phyloP scores from a whole-genome alignment of 2,329 filamentous ascomycete genomes.

The Diplodia mutila region DNA sequence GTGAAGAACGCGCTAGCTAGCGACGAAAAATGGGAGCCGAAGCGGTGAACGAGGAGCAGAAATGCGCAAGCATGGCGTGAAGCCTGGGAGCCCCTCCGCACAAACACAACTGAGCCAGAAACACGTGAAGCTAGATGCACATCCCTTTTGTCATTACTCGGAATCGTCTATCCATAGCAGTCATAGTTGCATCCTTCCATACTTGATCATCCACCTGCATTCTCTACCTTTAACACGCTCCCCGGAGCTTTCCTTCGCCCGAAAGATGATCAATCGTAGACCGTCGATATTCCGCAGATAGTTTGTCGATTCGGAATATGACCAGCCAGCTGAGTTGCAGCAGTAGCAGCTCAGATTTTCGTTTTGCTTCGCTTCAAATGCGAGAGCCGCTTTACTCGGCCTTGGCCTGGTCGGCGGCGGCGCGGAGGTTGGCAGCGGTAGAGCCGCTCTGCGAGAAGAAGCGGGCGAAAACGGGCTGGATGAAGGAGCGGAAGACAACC shows the following conservation, averaged over 20 bases:
- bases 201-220: constrained; percentile 3
- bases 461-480: constrained; percentile 87
- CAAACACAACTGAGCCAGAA: background rate
- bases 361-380: background rate
- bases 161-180: constrained; percentile 25
- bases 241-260: background rate
- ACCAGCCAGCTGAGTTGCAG: constrained; percentile 12
- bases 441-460: constrained; percentile 77
- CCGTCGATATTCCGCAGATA: constrained; percentile 19
- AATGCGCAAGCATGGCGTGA: background rate
- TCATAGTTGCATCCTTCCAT: constrained; percentile 22
- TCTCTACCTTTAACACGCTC: background rate
- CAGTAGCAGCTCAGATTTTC: background rate
- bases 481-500: constrained; percentile 93
- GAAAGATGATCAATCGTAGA: background rate
- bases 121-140: constrained; percentile 17
- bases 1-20: constrained; percentile 4
- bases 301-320: constrained; percentile 18
- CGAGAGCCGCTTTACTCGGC: constrained; percentile 12
- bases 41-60: constrained; percentile 10
- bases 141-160: constrained; percentile 25
- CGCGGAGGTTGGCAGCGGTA: constrained; percentile 83
- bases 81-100: background rate
- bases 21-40: constrained; percentile 7
- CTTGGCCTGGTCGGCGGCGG: constrained; percentile 75